Conservation (phyloP, 345 rosid species). For the Physaria fendleri region DNA sequence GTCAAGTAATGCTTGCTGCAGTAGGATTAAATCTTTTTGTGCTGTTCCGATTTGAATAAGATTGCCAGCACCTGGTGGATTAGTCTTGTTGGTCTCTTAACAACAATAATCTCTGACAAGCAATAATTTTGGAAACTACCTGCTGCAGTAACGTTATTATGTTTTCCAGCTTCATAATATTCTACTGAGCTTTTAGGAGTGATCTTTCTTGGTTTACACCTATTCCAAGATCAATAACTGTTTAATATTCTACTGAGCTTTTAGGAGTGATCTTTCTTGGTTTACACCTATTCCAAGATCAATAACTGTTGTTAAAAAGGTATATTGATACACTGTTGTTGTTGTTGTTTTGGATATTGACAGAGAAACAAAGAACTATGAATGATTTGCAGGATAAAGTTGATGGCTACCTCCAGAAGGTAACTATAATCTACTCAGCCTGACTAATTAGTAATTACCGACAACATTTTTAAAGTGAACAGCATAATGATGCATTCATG, state of each 20-base stretch:
- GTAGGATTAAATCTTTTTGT: not conserved
- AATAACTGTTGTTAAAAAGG: not conserved
- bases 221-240: not conserved
- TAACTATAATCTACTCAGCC: slow-evolving; percentile 17
- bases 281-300: not conserved
- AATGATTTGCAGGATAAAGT: slow-evolving; percentile 49
- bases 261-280: slow-evolving; percentile 1
- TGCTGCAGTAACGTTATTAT: not conserved
- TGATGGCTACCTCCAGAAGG: slow-evolving; percentile 72
- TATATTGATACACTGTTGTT: not conserved
- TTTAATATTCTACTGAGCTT: no score
- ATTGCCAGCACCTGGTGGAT: not conserved
- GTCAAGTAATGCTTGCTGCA: slow-evolving; percentile 1
- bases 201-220: slow-evolving; percentile 4
- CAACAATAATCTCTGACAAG: not conserved
- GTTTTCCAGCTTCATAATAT: slow-evolving; percentile 1
- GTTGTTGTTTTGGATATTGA: slow-evolving; percentile 18
- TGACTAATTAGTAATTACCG: not conserved
- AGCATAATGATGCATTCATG: not conserved
- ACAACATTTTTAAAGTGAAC: not conserved
- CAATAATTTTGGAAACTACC: not conserved
- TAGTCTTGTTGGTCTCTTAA: not conserved
- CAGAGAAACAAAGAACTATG: slow-evolving; percentile 58
- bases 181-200: not conserved
- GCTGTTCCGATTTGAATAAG: not conserved